Percentiles rank a stretch among this genome's conserved stretches.
These are phyloP conservation scores for Scheffersomyces segobiensis DNA, from an alignment of 1,139 yeast genomes.

Conservation along the genomic window DNA sequence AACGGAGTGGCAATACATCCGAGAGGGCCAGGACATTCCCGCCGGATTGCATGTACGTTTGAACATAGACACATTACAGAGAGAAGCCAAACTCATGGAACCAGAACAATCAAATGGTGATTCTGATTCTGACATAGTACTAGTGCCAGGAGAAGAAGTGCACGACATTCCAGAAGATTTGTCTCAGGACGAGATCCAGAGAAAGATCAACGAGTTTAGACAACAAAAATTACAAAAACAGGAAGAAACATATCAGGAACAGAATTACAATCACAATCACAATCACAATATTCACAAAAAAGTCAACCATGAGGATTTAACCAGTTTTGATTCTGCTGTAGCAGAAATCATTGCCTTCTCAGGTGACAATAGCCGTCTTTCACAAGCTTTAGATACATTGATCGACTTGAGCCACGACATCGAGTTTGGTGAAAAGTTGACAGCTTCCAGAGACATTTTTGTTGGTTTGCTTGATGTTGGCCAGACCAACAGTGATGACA, in stretches of 20 bases:
- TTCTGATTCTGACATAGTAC: conserved; percentile 11
- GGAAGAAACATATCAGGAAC: not conserved
- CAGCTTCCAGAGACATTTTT: conserved; percentile 21
- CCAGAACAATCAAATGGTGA: conserved; percentile 17
- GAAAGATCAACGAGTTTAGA: conserved; percentile 15
- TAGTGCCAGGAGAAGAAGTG: conserved; percentile 11
- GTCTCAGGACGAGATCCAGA: conserved; percentile 10
- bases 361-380: conserved; percentile 16
- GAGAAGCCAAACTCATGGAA: conserved; percentile 64
- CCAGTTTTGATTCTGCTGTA: conserved; percentile 29
- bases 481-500: conserved; percentile 5
- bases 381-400: conserved; percentile 44
- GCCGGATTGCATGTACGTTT: conserved; percentile 75
- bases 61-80: conserved; percentile 64
- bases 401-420: conserved; percentile 65
- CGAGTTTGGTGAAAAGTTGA: conserved; percentile 55
- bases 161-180: conserved; percentile 11
- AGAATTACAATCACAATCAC: not conserved
- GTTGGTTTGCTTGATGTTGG: conserved; percentile 17
- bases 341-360: conserved; percentile 21
- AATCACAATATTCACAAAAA: not conserved
- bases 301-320: conserved; percentile 21
- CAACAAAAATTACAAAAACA: conserved; percentile 7
- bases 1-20: conserved; percentile 65
- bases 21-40: conserved; percentile 71